Base-by-base conservation (phyloP, 1,284 basidiomycete species). In the Ceraceosorus guamensis region DNA sequence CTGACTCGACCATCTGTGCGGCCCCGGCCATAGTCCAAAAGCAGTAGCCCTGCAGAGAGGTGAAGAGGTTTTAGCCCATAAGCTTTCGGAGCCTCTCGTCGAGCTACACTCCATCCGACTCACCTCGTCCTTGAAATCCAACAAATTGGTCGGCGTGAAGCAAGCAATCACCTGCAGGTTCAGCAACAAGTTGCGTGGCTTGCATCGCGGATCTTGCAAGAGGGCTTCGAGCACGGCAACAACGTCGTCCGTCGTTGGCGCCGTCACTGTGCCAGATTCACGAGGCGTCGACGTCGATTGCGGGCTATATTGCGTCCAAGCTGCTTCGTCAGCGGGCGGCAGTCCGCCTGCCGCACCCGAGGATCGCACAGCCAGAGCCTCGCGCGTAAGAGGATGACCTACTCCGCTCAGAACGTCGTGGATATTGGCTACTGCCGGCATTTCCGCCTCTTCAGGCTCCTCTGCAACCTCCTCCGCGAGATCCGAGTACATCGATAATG, bases 221-320 rank as follows among this genome's bases (percentile, higher is more conserved):
- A 52, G 30, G 8, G 24, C 41, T 34, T 52, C 50, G 41, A 52
- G 46, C 41, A 33, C 37, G 46, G 16, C 46, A 16, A 52, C 50
- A n/a, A 52, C 37, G n/a, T 52, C 41, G 46, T 52, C 50, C 14
- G 50, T 52, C 41, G 41, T 45, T 30, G 50, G 50, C 24, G 50
- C 45, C 13, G 41, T 43, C 41, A 16, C 41, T 16, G 41, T 43
- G 13, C 13, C 13, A 13, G 3, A 43, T 2, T 43, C 41, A 24
- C 24, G 24, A 24, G 24, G 24, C 24, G 24, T 24, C 39, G 39
- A 41, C 39, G 39, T 41, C 2, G 10, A 16, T 16, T 41, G 39
- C 2, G 39, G 39, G 11, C 11, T 16, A 11, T 11, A 1, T 16
- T 41, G 39, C 39, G 39, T 41, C 16, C 45, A 18, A 30, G 11